Evolutionary conservation across 306 rosid species (phyloP).

Genomic region (Citrullus mucosospermus): DNA sequence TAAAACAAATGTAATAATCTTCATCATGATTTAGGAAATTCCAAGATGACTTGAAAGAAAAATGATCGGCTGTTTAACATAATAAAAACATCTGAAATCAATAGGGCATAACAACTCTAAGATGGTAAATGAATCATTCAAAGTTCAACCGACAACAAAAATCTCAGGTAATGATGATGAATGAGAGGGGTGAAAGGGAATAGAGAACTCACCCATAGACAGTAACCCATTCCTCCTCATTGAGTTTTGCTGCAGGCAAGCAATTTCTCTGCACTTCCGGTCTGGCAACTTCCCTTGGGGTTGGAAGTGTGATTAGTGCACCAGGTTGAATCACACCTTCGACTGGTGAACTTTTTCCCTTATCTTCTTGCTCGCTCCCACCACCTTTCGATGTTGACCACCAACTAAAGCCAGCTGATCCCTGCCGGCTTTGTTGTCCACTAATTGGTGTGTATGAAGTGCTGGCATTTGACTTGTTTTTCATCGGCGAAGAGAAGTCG

Average conservation of each 20-base stretch:
- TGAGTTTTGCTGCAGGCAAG: constrained; percentile 52
- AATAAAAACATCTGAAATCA: neutral
- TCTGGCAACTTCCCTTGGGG: constrained; percentile 84
- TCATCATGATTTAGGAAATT: neutral
- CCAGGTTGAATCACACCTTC: constrained; percentile 92
- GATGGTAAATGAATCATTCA: neutral
- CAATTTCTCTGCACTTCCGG: constrained; percentile 71
- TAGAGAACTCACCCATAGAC: constrained; percentile 62
- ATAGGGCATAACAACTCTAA: neutral
- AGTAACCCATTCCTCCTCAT: constrained; percentile 95
- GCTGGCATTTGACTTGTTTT: constrained; percentile 61
- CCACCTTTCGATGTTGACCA: constrained; percentile 78
- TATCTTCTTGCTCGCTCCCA: constrained; percentile 66
- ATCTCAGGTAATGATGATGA: neutral
- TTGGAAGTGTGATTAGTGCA: constrained; percentile 79
- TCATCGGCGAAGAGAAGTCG: constrained; percentile 45
- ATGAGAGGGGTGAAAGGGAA: constrained; percentile 2
- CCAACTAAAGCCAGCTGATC: constrained; percentile 50
- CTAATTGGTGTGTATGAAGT: constrained; percentile 60
- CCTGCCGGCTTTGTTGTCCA: constrained; percentile 54
- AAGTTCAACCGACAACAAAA: neutral
- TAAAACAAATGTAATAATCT: neutral
- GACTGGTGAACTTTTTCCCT: constrained; percentile 77
- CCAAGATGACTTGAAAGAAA: neutral
- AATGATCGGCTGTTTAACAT: neutral